Percentiles rank a stretch among this genome's conserved stretches.
Evolutionary conservation across 768 basidiomycete species (phyloP).

Genomic region (Leucosporidium scottii): DNA sequence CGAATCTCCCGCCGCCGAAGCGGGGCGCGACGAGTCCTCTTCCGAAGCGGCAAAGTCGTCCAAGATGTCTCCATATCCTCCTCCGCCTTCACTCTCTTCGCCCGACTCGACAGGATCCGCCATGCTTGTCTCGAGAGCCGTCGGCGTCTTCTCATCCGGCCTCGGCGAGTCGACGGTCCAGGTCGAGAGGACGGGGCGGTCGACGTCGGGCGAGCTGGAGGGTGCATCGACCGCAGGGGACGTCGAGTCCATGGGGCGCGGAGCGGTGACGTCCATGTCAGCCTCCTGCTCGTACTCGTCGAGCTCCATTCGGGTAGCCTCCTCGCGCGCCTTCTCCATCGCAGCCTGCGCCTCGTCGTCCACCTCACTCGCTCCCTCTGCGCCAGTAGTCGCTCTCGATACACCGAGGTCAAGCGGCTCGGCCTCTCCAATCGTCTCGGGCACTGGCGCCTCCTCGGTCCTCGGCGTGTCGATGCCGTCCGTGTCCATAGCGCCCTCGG

Average conservation of each 20-base stretch:
- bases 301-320: neutral
- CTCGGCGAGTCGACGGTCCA: no score
- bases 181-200: no score
- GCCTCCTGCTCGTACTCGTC: neutral
- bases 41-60: neutral
- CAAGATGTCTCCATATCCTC: neutral
- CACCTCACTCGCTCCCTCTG: neutral
- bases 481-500: neutral
- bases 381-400: neutral
- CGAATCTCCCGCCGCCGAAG: neutral
- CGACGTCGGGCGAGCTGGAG: no score
- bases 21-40: neutral
- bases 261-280: neutral
- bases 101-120: neutral
- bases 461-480: neutral
- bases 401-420: no score
- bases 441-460: neutral
- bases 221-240: no score
- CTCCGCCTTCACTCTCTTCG: neutral
- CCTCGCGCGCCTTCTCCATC: neutral
- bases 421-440: neutral
- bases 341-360: conserved; percentile 2
- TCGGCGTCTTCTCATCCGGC: neutral
- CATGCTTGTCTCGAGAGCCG: neutral
- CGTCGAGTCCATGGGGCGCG: neutral